Conservation (phyloP, 371 early-diverging fungal genomes). For the Mortierella sp. region DNA sequence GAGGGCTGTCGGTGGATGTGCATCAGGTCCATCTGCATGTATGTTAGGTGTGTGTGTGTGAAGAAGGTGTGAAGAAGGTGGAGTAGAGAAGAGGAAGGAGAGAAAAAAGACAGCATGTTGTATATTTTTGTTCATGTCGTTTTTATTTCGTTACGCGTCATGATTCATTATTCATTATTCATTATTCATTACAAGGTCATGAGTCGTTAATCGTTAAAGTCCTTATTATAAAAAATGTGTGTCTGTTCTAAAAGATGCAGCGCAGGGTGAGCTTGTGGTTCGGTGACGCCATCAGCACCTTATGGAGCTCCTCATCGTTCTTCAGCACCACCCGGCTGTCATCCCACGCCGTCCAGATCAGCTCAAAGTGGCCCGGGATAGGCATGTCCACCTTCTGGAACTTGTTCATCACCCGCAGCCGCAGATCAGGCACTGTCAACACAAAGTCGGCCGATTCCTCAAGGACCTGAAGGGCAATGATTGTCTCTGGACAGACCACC, state of each 20-base stretch:
- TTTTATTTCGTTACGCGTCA: neutral
- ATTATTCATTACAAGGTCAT: neutral
- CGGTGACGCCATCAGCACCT: conserved; percentile 10
- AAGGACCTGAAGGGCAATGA: conserved; percentile 25
- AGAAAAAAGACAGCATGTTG: neutral
- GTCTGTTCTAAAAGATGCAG: conserved; percentile 7
- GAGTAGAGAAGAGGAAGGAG: neutral
- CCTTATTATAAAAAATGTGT: neutral
- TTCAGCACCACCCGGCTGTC: conserved; percentile 19
- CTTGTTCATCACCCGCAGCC: conserved; percentile 26
- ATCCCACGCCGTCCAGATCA: conserved; percentile 26
- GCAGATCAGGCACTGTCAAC: conserved; percentile 29
- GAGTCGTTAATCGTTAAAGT: neutral
- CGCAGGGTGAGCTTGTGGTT: conserved; percentile 25
- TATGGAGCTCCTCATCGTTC: conserved; percentile 35
- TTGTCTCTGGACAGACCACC: conserved; percentile 23
- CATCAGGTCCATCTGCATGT: conserved; percentile 25
- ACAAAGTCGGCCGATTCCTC: conserved; percentile 20
- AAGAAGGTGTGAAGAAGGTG: neutral
- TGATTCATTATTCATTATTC: neutral
- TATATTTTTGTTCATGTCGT: too few species aligned
- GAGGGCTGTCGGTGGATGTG: conserved; percentile 21
- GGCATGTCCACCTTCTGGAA: conserved; percentile 17
- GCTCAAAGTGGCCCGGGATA: conserved; percentile 25
- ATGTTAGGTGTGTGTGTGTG: neutral